A percentile compares a stretch with the other conserved stretches of the same genome.
These are phyloP conservation scores for Camellia granthamiana DNA, from an alignment of 148 eudicot species.

Conservation along the genomic window DNA sequence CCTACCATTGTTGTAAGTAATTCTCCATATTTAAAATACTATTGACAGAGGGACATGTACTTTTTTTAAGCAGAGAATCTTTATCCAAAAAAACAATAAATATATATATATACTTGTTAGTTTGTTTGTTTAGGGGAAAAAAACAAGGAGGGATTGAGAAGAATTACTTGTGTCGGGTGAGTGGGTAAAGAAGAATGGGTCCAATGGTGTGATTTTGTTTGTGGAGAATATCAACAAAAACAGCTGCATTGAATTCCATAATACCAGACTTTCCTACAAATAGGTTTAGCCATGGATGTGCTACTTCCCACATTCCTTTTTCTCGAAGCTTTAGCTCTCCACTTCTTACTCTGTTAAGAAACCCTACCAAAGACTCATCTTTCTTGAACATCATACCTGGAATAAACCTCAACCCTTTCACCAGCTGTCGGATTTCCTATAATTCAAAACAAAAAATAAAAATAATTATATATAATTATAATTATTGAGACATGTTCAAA, in stretches of 20 bases:
- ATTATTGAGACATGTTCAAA: too few species aligned
- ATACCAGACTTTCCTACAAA: conserved; percentile 71
- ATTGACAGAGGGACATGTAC: too few species aligned
- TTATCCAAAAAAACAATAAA: too few species aligned
- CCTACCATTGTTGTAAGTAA: too few species aligned
- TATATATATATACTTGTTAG: too few species aligned
- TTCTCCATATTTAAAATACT: too few species aligned
- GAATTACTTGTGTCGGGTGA: conserved; percentile 62
- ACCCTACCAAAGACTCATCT: conserved; percentile 47
- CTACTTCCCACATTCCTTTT: conserved; percentile 64
- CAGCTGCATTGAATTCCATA: conserved; percentile 48
- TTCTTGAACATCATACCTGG: conserved; percentile 43
- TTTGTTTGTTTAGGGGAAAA: too few species aligned
- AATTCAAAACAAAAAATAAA: not conserved
- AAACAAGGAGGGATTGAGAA: not conserved
- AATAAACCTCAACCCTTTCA: conserved; percentile 36
- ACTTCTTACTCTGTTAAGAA: conserved; percentile 60
- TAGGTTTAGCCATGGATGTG: conserved; percentile 93
- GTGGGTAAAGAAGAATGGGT: conserved; percentile 76
- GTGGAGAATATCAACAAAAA: conserved; percentile 46
- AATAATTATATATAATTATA: too few species aligned
- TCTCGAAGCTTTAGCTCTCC: conserved; percentile 58
- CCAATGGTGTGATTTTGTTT: conserved; percentile 44
- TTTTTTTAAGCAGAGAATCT: too few species aligned
- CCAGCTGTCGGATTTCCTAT: conserved; percentile 47